Conservation (phyloP, 352 stramenopile genomes). For the Phytophthora europaea region DNA sequence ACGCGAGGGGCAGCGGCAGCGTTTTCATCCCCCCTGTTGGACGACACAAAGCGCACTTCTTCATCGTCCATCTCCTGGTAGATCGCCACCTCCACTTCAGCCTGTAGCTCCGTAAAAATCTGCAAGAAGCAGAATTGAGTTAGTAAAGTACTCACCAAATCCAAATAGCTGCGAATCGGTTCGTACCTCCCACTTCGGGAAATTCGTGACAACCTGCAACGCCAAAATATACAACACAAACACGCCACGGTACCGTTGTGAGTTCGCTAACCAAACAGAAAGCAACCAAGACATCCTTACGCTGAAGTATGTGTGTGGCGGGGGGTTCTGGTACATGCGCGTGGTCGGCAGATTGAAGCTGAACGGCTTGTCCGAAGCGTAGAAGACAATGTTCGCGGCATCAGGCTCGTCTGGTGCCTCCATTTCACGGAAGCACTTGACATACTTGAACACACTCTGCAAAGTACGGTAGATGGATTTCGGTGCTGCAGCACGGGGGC, state of each 20-base stretch:
- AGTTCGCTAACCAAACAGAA: neutral
- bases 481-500: constrained; percentile 53
- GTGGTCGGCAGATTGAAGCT: constrained; percentile 67
- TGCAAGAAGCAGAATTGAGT: constrained; percentile 23
- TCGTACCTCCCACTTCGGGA: constrained; percentile 70
- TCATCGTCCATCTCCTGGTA: constrained; percentile 61
- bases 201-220: constrained; percentile 64
- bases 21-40: constrained; percentile 7
- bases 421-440: constrained; percentile 79
- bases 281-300: constrained; percentile 36
- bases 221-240: constrained; percentile 4
- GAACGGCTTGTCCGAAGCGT: constrained; percentile 75
- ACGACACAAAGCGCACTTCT: constrained; percentile 58
- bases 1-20: constrained; percentile 32
- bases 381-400: constrained; percentile 81
- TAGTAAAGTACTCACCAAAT: neutral
- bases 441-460: constrained; percentile 71
- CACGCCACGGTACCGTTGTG: neutral
- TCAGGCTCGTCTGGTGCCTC: constrained; percentile 44
- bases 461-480: constrained; percentile 81
- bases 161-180: neutral
- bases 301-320: constrained; percentile 62
- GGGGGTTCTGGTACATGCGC: constrained; percentile 60
- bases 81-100: constrained; percentile 52
- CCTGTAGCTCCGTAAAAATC: constrained; percentile 72